Conservation (phyloP, 345 rosid genomes). For the Citrus australasica region DNA sequence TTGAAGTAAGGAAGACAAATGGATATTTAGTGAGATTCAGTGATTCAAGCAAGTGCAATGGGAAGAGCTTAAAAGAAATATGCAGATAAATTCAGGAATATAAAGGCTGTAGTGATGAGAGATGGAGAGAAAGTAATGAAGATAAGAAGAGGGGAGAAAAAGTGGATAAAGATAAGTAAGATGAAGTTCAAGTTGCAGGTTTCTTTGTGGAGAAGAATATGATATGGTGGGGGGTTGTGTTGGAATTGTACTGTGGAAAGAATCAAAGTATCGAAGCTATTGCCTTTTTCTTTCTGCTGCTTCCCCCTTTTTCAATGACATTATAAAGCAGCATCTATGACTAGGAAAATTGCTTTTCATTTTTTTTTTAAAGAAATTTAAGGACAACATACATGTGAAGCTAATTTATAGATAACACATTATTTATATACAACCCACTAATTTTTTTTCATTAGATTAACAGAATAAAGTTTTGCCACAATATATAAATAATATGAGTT, state of each 20-base stretch:
- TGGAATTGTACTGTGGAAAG: neutral
- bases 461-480: too few species aligned
- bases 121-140: constrained; percentile 13
- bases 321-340: constrained; percentile 5
- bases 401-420: too few species aligned
- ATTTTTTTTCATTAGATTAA: too few species aligned
- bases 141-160: constrained; percentile 20
- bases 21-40: constrained; percentile 18
- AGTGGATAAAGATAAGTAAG: neutral
- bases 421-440: too few species aligned
- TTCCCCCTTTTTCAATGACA: neutral
- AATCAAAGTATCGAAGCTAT: neutral
- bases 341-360: neutral
- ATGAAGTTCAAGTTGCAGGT: constrained; percentile 17
- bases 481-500: too few species aligned
- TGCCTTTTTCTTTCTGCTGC: neutral
- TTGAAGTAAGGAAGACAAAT: constrained; percentile 24
- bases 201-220: constrained; percentile 60
- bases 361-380: too few species aligned
- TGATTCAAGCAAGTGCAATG: neutral
- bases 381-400: neutral
- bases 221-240: neutral
- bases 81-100: constrained; percentile 19
- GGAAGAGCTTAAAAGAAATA: constrained; percentile 25
- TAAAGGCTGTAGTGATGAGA: neutral